phyloP scores from a whole-genome alignment of 2,329 filamentous ascomycete species.

The Pseudonectria foliicola region DNA sequence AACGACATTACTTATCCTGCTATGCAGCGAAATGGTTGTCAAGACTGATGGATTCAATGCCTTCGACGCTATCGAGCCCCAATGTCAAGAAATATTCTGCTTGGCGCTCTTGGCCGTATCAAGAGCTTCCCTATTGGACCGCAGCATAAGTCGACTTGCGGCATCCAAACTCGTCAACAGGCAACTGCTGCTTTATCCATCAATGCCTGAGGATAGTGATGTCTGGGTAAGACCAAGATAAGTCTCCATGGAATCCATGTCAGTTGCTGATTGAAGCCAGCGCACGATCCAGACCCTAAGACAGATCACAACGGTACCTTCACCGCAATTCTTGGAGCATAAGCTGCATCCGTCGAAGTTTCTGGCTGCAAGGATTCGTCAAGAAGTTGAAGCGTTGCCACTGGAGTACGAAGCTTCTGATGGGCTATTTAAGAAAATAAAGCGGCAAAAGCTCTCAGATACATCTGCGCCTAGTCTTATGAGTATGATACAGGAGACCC shows the following conservation, averaged over 20 bases:
- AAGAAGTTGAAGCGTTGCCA: constrained; percentile 21
- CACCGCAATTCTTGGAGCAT: constrained; percentile 15
- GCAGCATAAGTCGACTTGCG: constrained; percentile 32
- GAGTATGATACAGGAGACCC: constrained; percentile 20
- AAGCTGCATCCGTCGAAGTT: constrained; percentile 24
- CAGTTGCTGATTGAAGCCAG: constrained; percentile 19
- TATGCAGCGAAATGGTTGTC: constrained; percentile 35
- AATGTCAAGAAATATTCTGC: constrained; percentile 29
- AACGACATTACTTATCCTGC: constrained; percentile 31
- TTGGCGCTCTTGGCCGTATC: constrained; percentile 32
- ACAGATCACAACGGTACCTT: constrained; percentile 16
- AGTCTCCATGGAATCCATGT: neutral
- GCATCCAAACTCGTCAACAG: constrained; percentile 37
- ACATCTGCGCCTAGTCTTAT: constrained; percentile 11
- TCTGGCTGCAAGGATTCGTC: constrained; percentile 20
- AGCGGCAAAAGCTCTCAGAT: constrained; percentile 23
- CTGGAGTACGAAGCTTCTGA: constrained; percentile 21
- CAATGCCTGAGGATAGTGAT: constrained; percentile 30
- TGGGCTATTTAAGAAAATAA: constrained; percentile 12
- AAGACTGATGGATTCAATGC: constrained; percentile 25
- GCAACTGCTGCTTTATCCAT: constrained; percentile 29
- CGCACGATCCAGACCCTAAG: constrained; percentile 23
- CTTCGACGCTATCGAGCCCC: constrained; percentile 17
- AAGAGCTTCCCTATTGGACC: constrained; percentile 26
- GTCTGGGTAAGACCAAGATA: constrained; percentile 31